Percentiles rank a stretch among this genome's conserved stretches.
Conservation (phyloP, 148 eudicot genomes). For the Vaccinium vitisidaea region DNA sequence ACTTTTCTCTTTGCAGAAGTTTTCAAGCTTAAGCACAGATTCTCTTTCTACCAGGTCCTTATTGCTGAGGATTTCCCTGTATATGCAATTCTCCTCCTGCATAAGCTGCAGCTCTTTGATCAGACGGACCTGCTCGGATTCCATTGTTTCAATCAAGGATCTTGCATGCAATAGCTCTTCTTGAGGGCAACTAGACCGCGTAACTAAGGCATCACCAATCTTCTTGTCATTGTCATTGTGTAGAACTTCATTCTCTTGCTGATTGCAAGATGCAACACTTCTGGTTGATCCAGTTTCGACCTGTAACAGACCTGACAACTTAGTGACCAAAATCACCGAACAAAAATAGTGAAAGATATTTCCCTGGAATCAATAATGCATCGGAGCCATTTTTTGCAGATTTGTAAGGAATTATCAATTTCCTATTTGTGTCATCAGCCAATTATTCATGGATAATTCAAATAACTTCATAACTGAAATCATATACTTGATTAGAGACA, state of each 20-base stretch:
- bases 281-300: conserved; percentile 30
- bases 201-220: conserved; percentile 7
- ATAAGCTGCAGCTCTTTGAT: conserved; percentile 33
- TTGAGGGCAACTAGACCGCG: conserved; percentile 17
- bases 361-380: neutral
- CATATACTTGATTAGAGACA: neutral
- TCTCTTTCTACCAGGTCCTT: conserved; percentile 17
- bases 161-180: conserved; percentile 35
- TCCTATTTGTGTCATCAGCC: neutral
- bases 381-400: neutral
- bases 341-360: neutral
- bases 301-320: conserved; percentile 25
- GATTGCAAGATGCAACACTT: conserved; percentile 25
- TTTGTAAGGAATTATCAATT: neutral
- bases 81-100: conserved; percentile 28
- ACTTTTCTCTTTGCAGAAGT: conserved; percentile 9
- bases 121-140: conserved; percentile 34
- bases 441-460: neutral
- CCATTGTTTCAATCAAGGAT: conserved; percentile 37
- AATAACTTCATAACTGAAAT: neutral
- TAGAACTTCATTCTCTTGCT: conserved; percentile 23
- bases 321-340: neutral
- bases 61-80: conserved; percentile 24
- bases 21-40: conserved; percentile 17
- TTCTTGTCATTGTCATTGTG: conserved; percentile 17